These are phyloP conservation scores for Penicillium sp. DNA, from an alignment of 2,329 filamentous ascomycete species.

Conservation along the genomic window DNA sequence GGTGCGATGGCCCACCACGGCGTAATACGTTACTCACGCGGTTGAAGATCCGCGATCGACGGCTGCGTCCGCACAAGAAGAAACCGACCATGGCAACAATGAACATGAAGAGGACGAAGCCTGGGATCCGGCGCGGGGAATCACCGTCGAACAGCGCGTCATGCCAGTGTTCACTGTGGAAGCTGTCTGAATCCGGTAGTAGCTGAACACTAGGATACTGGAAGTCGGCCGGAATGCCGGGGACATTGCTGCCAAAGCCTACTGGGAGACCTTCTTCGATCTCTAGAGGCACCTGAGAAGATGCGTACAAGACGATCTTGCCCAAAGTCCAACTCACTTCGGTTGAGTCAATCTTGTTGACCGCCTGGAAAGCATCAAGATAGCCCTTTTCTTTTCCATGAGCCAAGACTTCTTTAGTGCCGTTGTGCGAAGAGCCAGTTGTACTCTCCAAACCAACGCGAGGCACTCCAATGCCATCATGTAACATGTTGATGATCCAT, in stretches of 20 bases:
- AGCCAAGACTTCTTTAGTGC: conserved; percentile 61
- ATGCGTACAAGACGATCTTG: conserved; percentile 90
- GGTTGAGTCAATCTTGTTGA: conserved; percentile 80
- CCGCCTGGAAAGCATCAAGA: conserved; percentile 77
- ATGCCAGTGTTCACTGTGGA: conserved; percentile 48
- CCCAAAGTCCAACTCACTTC: conserved; percentile 97
- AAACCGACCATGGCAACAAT: conserved; percentile 62
- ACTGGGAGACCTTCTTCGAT: conserved; percentile 60
- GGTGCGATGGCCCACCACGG: conserved; percentile 26
- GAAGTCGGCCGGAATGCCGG: conserved; percentile 63
- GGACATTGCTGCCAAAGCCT: conserved; percentile 82
- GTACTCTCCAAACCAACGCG: conserved; percentile 67
- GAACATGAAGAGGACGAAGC: conserved; percentile 67
- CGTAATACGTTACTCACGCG: conserved; percentile 40
- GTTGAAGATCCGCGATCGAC: conserved; percentile 54
- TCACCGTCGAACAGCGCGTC: conserved; percentile 57
- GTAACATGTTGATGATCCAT: conserved; percentile 93
- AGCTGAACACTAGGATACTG: conserved; percentile 55
- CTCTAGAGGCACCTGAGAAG: conserved; percentile 69
- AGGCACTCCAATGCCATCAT: conserved; percentile 90
- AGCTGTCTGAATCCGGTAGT: conserved; percentile 26
- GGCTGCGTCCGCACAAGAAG: conserved; percentile 69
- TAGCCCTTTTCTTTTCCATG: conserved; percentile 66
- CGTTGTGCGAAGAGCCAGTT: conserved; percentile 51
- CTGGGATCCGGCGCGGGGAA: conserved; percentile 60